A percentile compares a stretch with the other conserved stretches of the same genome.
These are phyloP conservation scores for Capsella rubella DNA, from an alignment of 441 rosid genomes.

Conservation along the genomic window DNA sequence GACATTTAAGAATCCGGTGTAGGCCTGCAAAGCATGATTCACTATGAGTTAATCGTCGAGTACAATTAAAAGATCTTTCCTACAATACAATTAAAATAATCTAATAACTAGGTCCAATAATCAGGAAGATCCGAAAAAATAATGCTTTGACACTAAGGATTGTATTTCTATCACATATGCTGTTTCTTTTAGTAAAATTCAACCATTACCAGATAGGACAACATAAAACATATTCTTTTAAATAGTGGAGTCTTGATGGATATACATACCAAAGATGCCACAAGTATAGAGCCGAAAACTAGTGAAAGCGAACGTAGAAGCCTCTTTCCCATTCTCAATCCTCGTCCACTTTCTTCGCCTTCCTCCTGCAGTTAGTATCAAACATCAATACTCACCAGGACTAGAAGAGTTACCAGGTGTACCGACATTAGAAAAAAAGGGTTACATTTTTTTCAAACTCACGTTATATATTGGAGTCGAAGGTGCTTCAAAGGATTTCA, in stretches of 20 bases:
- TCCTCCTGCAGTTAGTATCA: constrained; percentile 76
- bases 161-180: neutral
- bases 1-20: constrained; percentile 77
- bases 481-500: constrained; percentile 80
- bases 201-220: neutral
- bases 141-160: neutral
- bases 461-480: constrained; percentile 77
- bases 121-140: neutral
- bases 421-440: neutral
- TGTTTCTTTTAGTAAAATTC: neutral
- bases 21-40: constrained; percentile 65
- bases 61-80: constrained; percentile 2
- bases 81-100: neutral
- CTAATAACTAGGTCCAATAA: neutral
- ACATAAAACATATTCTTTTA: constrained; percentile 12
- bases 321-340: constrained; percentile 83
- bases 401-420: constrained; percentile 17
- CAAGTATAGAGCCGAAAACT: constrained; percentile 83
- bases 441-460: constrained; percentile 38
- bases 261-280: constrained; percentile 84
- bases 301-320: constrained; percentile 88
- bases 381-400: constrained; percentile 31
- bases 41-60: neutral
- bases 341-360: constrained; percentile 81
- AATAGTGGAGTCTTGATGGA: constrained; percentile 10